These are phyloP conservation scores for Paracorniculantispora psalliotae DNA, from an alignment of 2,329 filamentous ascomycete genomes.

Conservation along the genomic window DNA sequence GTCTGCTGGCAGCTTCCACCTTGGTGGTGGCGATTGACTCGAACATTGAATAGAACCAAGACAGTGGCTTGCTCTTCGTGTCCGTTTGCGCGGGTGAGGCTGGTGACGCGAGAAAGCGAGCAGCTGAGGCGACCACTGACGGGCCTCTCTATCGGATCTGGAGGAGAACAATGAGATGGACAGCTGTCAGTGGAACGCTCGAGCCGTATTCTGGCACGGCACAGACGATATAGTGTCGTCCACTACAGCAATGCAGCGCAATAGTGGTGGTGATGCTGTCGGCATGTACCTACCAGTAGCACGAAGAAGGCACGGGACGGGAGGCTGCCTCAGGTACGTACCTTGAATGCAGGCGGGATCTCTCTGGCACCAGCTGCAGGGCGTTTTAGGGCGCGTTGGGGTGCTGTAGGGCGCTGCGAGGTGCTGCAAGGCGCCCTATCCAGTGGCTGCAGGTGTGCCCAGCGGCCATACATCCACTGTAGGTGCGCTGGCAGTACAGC, in stretches of 20 bases:
- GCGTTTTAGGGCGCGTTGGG: not conserved
- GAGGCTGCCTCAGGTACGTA: too few species aligned
- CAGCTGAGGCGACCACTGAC: not conserved
- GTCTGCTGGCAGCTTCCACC: too few species aligned
- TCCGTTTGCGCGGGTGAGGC: not conserved
- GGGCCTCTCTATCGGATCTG: not conserved
- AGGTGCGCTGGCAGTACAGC: not conserved
- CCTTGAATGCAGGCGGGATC: too few species aligned
- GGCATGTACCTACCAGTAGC: not conserved
- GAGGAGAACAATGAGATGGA: not conserved
- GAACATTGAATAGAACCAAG: not conserved
- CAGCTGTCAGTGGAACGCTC: not conserved
- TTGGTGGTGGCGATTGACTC: slow-evolving; percentile 1
- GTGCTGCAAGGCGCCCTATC: not conserved
- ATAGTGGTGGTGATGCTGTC: not conserved
- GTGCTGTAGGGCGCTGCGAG: not conserved
- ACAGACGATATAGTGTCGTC: not conserved
- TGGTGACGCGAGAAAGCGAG: not conserved
- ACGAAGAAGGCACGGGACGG: not conserved
- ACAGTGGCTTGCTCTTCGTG: slow-evolving; percentile 1
- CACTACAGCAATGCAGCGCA: not conserved
- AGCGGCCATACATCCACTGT: too few species aligned
- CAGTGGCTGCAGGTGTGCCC: not conserved
- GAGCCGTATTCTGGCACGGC: not conserved
- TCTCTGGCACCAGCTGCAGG: not conserved